Conservation (phyloP, 345 rosid species). For the Ceriops zippeliana region DNA sequence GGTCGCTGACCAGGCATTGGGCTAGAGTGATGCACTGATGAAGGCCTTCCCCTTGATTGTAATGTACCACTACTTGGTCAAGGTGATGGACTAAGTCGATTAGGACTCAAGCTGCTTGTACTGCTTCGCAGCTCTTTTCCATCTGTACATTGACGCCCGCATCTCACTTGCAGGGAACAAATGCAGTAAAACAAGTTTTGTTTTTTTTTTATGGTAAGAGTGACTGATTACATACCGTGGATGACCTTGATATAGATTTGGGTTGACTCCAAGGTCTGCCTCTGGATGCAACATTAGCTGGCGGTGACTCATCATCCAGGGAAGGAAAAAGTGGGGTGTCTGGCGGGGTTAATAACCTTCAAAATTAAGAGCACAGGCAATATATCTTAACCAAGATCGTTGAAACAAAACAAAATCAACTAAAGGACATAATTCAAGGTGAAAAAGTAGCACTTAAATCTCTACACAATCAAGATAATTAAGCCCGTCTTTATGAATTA, state of each 20-base stretch:
- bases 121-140: conserved; percentile 89
- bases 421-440: background rate
- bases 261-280: conserved; percentile 90
- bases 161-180: conserved; percentile 6
- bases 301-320: conserved; percentile 72
- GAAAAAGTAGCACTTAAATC: background rate
- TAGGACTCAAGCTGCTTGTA: conserved; percentile 95
- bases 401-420: background rate
- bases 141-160: conserved; percentile 43
- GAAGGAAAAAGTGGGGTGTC: conserved; percentile 96
- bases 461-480: too few relatives aligned
- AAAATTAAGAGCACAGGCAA: conserved; percentile 32
- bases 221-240: conserved; percentile 56
- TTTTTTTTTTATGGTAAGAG: conserved; percentile 1
- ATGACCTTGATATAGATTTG: conserved; percentile 83
- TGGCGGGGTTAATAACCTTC: conserved; percentile 96
- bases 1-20: conserved; percentile 49
- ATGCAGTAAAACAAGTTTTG: too few relatives aligned
- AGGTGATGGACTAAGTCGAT: conserved; percentile 86
- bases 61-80: conserved; percentile 54
- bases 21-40: conserved; percentile 70
- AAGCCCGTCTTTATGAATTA: too few relatives aligned
- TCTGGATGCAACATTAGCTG: conserved; percentile 51
- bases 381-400: conserved; percentile 28
- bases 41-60: conserved; percentile 80